phyloP scores from a whole-genome alignment of 1,284 basidiomycete species.

The Meripilus lineatus region DNA sequence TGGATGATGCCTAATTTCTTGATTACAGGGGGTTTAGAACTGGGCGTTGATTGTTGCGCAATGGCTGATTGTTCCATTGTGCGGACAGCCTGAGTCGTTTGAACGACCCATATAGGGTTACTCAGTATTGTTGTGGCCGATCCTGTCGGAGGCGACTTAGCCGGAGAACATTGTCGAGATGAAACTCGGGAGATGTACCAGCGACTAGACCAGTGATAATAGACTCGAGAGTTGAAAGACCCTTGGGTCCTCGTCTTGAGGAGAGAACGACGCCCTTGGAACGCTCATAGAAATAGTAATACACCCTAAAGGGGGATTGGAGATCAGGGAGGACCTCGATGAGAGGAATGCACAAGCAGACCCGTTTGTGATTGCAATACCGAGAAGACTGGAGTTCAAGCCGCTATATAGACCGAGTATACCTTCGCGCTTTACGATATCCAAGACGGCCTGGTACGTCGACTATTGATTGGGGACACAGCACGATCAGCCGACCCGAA shows the following conservation, averaged over 20 bases:
- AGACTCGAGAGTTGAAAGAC: slow-evolving; percentile 80
- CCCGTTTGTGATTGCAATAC: slow-evolving; percentile 94
- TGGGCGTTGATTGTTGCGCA: slow-evolving; percentile 24
- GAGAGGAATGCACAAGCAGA: slow-evolving; percentile 25
- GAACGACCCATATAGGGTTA: slow-evolving; percentile 96
- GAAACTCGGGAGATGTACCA: slow-evolving; percentile 49
- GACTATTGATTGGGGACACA: slow-evolving; percentile 31
- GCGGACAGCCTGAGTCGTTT: slow-evolving; percentile 85
- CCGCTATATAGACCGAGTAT: slow-evolving; percentile 85
- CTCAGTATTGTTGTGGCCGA: slow-evolving; percentile 87
- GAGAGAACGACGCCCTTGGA: slow-evolving; percentile 53
- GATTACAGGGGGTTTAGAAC: slow-evolving; percentile 18
- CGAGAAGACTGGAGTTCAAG: slow-evolving; percentile 80
- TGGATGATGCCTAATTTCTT: slow-evolving; percentile 66
- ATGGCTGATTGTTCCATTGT: slow-evolving; percentile 37
- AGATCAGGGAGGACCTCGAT: slow-evolving; percentile 1
- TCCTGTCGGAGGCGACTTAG: slow-evolving; percentile 40
- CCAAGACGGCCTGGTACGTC: slow-evolving; percentile 57
- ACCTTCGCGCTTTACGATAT: slow-evolving; percentile 85
- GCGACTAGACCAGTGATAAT: slow-evolving; percentile 89
- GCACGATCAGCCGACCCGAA: not conserved
- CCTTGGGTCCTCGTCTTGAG: slow-evolving; percentile 57
- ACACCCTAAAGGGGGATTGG: slow-evolving; percentile 34
- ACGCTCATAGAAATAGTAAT: slow-evolving; percentile 83
- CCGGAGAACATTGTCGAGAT: not conserved